Conservation (phyloP, 352 stramenopile genomes). For the Elongisporangium undulatum region DNA sequence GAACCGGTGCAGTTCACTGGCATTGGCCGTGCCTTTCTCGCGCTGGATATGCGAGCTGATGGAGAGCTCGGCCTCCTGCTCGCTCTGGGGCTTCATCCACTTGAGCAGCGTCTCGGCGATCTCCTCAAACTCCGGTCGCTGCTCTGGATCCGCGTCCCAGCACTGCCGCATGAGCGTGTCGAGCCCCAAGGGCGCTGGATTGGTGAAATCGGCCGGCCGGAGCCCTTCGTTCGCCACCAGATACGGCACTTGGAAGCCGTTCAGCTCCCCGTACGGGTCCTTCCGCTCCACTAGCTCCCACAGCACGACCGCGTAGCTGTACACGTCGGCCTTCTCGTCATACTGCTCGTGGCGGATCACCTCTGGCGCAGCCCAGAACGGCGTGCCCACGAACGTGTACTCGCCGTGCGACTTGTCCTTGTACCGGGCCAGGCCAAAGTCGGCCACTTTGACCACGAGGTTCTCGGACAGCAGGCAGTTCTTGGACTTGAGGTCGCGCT, state of each 20-base stretch:
- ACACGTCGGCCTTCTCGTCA: conserved; percentile 76
- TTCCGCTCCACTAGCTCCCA: conserved; percentile 75
- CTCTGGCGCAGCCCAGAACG: conserved; percentile 73
- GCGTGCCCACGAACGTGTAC: conserved; percentile 76
- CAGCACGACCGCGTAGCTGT: conserved; percentile 67
- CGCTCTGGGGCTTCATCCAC: conserved; percentile 31
- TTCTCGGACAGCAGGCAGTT: conserved; percentile 77
- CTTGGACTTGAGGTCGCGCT: conserved; percentile 78
- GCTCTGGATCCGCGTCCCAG: conserved; percentile 64
- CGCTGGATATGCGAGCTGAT: conserved; percentile 34
- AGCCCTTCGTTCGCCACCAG: conserved; percentile 68
- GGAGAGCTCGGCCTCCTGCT: conserved; percentile 37
- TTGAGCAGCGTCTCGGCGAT: conserved; percentile 55
- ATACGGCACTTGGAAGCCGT: conserved; percentile 72
- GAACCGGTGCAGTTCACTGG: conserved; percentile 50
- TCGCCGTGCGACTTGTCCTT: conserved; percentile 28
- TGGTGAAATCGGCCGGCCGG: conserved; percentile 40
- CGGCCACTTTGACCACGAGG: conserved; percentile 67
- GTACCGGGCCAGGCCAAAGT: conserved; percentile 72
- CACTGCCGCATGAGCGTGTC: conserved; percentile 74
- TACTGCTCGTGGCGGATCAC: conserved; percentile 77
- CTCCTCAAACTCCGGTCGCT: conserved; percentile 57
- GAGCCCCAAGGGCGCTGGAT: conserved; percentile 44
- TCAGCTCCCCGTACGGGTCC: conserved; percentile 68
- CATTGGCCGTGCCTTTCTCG: conserved; percentile 35